Conservation (phyloP, 176 grass and related monocot species). For the Phoenix roebelenii region DNA sequence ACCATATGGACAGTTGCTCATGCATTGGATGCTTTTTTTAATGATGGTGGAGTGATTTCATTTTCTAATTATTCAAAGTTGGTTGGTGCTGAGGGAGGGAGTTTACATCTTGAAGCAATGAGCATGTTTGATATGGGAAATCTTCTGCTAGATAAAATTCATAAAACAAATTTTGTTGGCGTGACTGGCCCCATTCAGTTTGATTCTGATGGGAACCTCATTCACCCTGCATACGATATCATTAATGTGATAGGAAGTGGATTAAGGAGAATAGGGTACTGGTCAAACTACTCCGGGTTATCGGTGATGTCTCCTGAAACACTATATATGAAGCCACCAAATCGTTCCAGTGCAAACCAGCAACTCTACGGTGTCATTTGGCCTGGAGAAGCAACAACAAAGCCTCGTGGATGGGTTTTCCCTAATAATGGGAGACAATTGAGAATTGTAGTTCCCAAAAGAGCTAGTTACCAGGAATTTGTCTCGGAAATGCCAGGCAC, state of each 20-base stretch:
- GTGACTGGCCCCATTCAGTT: conserved; percentile 54
- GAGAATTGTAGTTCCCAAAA: conserved; percentile 63
- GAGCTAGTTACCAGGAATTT: conserved; percentile 63
- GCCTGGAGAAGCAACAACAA: conserved; percentile 51
- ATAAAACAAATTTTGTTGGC: conserved; percentile 42
- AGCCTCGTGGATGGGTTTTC: conserved; percentile 78
- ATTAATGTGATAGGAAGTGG: conserved; percentile 76
- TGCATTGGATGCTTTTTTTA: conserved; percentile 75
- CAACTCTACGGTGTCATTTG: conserved; percentile 44
- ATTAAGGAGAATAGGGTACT: conserved; percentile 55
- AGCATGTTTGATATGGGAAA: conserved; percentile 55
- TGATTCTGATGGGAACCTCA: conserved; percentile 56
- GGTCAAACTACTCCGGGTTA: conserved; percentile 84
- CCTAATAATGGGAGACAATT: conserved; percentile 68
- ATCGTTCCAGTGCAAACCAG: conserved; percentile 25
- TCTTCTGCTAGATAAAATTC: conserved; percentile 48
- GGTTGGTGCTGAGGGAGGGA: conserved; percentile 20
- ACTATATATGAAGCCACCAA: conserved; percentile 50
- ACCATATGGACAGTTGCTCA: conserved; percentile 71
- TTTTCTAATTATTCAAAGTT: conserved; percentile 62
- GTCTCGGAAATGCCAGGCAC: conserved; percentile 27
- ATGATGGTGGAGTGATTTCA: conserved; percentile 48
- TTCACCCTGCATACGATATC: conserved; percentile 67
- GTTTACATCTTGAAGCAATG: conserved; percentile 52
- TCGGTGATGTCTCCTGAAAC: conserved; percentile 53